Base-by-base conservation (phyloP, 2,329 filamentous ascomycete species). In the Elsinoe batatas region DNA sequence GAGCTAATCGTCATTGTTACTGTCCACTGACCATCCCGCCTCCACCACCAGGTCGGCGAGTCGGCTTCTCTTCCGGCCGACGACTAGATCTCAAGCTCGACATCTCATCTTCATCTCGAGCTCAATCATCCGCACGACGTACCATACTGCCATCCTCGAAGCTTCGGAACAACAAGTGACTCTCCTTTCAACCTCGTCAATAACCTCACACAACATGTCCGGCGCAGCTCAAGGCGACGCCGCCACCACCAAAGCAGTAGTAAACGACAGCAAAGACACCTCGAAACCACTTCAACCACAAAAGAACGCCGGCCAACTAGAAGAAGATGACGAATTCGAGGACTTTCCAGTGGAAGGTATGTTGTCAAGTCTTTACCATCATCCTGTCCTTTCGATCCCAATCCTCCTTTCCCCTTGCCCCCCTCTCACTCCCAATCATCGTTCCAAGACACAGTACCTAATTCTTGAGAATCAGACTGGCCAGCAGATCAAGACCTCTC, bases 321-420 rank as follows among this genome's bases (percentile, higher is more conserved):
- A 95, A 71, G 93, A 98, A 71, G 93, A 98, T 68, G 93, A 98
- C 71, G 93, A 98, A 76, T 98, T 98, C 67, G 93, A 98, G 70
- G 93, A 98, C 71, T 98, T 98, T 68, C 93, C 93, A 22, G 87
- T 95, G 56, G 91, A 98, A 74, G 90, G 93, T 95, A 74, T 15
- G 50, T n/a, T 26, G 17, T 2, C 33, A 26, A 18, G 13, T 7
- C 51, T 3, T 37, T 6, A 2, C 30, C 30, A 7, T 33, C 12
- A 18, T 5, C 43, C 10, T 30, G 26, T 4, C 13, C 47, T n/a
- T 53, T 8, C 36, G 3, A 22, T 12, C 11, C 26, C 13, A 13
- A 3, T 5, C 11, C 32, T n/a, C 32, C 3, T 12, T 2, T 12
- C 20, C 15, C 49, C 18, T 4, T 8, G 5, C 30, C 49, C 3